Conservation (phyloP, 352 stramenopile genomes). For the Pythium dissimile region DNA sequence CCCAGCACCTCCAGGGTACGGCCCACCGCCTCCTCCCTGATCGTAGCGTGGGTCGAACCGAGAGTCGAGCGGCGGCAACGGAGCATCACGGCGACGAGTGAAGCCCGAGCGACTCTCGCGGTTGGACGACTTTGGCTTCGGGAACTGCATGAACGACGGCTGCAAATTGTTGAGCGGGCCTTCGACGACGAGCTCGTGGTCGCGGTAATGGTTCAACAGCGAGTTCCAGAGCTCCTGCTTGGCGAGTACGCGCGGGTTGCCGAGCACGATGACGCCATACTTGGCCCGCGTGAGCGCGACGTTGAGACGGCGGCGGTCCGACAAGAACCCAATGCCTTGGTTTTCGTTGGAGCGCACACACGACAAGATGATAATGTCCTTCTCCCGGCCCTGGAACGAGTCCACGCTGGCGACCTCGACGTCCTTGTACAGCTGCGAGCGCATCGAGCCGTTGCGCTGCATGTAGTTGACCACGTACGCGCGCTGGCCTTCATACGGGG, state of each 20-base stretch:
- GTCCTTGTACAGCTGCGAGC: conserved; percentile 94
- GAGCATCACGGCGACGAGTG: conserved; percentile 43
- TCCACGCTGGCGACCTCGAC: conserved; percentile 99
- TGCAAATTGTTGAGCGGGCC: conserved; percentile 97
- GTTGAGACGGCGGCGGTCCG: conserved; percentile 97
- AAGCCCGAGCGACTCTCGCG: conserved; percentile 31
- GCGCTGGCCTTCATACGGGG: conserved; percentile 98
- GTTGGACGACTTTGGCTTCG: conserved; percentile 48
- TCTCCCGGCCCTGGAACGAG: conserved; percentile 99
- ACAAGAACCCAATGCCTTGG: conserved; percentile 99
- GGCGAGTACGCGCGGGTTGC: conserved; percentile 96
- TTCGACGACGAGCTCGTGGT: conserved; percentile 94
- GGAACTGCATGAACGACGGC: conserved; percentile 97
- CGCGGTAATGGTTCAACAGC: conserved; percentile 97
- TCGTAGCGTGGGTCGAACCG: conserved; percentile 85
- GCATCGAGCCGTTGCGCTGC: conserved; percentile 93
- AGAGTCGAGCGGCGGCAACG: conserved; percentile 72
- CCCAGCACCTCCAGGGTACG: conserved; percentile 23
- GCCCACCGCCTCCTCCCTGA: conserved; percentile 23
- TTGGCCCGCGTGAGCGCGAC: conserved; percentile 98
- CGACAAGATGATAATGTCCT: conserved; percentile 98
- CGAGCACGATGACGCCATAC: conserved; percentile 97
- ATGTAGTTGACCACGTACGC: conserved; percentile 99
- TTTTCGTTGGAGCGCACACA: conserved; percentile 99
- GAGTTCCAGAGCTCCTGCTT: conserved; percentile 97